Percentiles rank a stretch among this genome's conserved stretches.
phyloP scores from a whole-genome alignment of 257 asterid species.

The Solanum lignicaule region DNA sequence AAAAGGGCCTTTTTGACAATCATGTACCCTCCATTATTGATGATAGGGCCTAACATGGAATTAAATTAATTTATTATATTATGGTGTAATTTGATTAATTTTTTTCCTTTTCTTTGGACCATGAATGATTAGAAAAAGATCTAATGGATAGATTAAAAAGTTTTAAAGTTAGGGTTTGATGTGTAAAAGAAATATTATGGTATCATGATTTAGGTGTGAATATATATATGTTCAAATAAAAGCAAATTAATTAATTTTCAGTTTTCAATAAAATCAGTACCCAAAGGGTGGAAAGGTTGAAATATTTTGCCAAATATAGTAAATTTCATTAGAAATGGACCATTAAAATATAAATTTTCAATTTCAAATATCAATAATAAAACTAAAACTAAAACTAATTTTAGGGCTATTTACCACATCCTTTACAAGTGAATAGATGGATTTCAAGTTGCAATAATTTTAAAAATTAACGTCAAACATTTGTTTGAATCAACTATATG shows the following conservation, averaged over 20 bases:
- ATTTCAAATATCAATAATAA: neutral
- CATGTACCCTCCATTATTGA: constrained; percentile 2
- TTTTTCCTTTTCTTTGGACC: neutral
- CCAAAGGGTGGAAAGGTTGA: neutral
- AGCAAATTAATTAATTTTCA: neutral
- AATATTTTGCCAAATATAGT: neutral
- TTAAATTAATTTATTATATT: neutral
- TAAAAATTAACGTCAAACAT: neutral
- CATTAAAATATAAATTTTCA: neutral
- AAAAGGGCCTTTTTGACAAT: constrained; percentile 8
- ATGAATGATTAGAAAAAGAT: constrained; percentile 1
- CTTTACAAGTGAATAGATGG: neutral
- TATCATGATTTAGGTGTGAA: constrained; percentile 2
- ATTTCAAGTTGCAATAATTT: neutral
- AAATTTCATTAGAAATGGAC: neutral
- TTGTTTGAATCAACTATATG: neutral
- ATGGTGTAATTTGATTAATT: neutral
- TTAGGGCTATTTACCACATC: neutral
- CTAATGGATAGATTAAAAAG: neutral
- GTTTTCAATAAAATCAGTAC: neutral
- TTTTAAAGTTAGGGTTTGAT: neutral
- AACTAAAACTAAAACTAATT: neutral
- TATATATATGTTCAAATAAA: neutral
- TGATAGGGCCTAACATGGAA: neutral
- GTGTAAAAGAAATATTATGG: constrained; percentile 13